phyloP scores from a whole-genome alignment of 805 yeast species.

The Ogataea angusta region DNA sequence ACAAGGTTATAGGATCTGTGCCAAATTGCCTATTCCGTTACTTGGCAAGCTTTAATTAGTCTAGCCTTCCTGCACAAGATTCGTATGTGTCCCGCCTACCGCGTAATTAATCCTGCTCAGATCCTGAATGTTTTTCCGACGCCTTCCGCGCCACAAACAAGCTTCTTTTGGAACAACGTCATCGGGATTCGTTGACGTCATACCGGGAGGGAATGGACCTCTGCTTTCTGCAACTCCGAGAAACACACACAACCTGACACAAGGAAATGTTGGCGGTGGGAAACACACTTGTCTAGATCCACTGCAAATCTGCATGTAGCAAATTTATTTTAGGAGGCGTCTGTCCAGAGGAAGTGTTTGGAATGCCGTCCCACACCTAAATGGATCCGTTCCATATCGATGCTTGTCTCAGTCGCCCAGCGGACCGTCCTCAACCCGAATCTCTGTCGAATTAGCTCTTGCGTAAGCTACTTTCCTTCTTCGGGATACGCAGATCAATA shows the following conservation, averaged over 20 bases:
- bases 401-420: no score
- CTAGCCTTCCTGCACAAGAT: background rate
- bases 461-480: no score
- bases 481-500: no score
- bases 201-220: background rate
- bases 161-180: background rate
- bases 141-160: background rate
- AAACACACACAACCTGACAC: background rate
- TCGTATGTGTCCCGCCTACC: background rate
- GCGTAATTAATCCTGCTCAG: background rate
- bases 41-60: background rate
- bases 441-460: no score
- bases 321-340: no score
- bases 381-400: no score
- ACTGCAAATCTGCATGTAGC: background rate
- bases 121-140: background rate
- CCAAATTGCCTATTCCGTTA: background rate
- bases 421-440: no score
- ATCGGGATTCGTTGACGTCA: background rate
- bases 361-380: no score
- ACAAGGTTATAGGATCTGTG: background rate
- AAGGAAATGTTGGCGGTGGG: background rate
- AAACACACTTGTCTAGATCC: background rate
- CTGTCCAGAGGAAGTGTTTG: no score
- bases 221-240: conserved; percentile 1